A percentile compares a stretch with the other conserved stretches of the same genome.
These are phyloP conservation scores for Helianthus annuus DNA, from an alignment of 129 eudicot species.

Conservation along the genomic window HanXRQr2.0-SUNRISE NC_035433.2:128463249-128463748, in stretches of 20 bases:
- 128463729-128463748: no score
- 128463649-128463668: slow-evolving; percentile 24
- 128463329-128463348: neutral
- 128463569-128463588: slow-evolving; percentile 17
- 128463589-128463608: slow-evolving; percentile 19
- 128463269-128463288: neutral
- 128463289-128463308: neutral
- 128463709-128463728: no score
- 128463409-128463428: slow-evolving; percentile 54
- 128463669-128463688: slow-evolving; percentile 7
- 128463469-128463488: slow-evolving; percentile 56
- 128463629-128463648: slow-evolving; percentile 24
- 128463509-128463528: slow-evolving; percentile 45
- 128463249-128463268: neutral
- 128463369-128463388: slow-evolving; percentile 16
- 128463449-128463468: slow-evolving; percentile 43
- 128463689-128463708: no score
- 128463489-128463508: slow-evolving; percentile 59
- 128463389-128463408: slow-evolving; percentile 39
- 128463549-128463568: slow-evolving; percentile 1
- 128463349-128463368: neutral
- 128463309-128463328: slow-evolving; percentile 7
- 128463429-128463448: slow-evolving; percentile 41
- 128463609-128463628: slow-evolving; percentile 18
- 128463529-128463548: slow-evolving; percentile 26